A percentile compares a stretch with the other conserved stretches of the same genome.
These are phyloP conservation scores for Spirogloea muscicola DNA, from an alignment of 139 green algal species.

Conservation along the genomic window DNA sequence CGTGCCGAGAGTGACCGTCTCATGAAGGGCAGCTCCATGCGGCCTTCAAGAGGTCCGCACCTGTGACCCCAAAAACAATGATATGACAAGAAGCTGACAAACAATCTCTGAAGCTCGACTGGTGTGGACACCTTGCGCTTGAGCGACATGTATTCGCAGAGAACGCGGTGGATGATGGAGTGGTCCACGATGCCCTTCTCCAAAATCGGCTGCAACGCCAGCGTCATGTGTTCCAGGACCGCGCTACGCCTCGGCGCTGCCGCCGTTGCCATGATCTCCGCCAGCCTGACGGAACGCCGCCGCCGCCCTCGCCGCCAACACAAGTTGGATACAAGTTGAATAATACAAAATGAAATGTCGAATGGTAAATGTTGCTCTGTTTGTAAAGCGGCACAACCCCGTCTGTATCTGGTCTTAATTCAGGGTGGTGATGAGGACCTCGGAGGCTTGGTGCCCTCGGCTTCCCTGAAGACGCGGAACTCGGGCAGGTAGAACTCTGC, in stretches of 20 bases:
- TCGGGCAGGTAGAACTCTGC: slow-evolving; percentile 52
- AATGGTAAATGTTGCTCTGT: too few species aligned
- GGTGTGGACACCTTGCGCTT: background rate
- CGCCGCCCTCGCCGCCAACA: too few species aligned
- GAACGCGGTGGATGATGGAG: slow-evolving; percentile 44
- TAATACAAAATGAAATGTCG: too few species aligned
- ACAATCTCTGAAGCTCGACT: background rate
- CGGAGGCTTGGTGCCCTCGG: background rate
- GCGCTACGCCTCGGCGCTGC: slow-evolving; percentile 8
- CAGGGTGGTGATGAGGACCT: too few species aligned
- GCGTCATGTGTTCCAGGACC: slow-evolving; percentile 43
- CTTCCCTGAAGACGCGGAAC: slow-evolving; percentile 44
- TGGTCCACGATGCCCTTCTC: slow-evolving; percentile 57
- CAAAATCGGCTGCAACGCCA: slow-evolving; percentile 44
- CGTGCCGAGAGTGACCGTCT: too few species aligned
- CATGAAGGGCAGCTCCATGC: too few species aligned
- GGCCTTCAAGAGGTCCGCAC: too few species aligned
- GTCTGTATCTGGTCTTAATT: too few species aligned
- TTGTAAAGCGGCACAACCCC: too few species aligned
- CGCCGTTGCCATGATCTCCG: slow-evolving; percentile 17
- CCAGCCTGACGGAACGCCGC: too few species aligned
- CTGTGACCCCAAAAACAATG: too few species aligned
- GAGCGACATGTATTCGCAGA: slow-evolving; percentile 44
- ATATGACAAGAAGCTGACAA: background rate
- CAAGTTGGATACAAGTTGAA: too few species aligned